Conservation (phyloP, 1,139 yeast species). For the Hemisphaericaspora xylofermentans region DNA sequence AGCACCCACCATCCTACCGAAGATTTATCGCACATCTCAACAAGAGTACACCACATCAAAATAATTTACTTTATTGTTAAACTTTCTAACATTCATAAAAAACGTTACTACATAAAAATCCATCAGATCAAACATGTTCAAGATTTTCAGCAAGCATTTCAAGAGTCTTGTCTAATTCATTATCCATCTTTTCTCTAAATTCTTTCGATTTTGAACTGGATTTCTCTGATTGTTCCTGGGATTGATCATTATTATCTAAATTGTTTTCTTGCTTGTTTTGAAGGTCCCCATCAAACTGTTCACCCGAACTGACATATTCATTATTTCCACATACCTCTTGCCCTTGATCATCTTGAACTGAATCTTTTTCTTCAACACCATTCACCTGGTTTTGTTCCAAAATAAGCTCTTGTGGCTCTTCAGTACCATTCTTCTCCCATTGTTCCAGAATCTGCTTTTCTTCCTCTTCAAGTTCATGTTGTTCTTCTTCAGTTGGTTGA, state of each 20-base stretch:
- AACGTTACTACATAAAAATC: not conserved
- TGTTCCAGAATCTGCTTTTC: not conserved
- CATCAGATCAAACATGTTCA: constrained; percentile 12
- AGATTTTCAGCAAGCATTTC: constrained; percentile 44
- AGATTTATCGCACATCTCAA: too few relatives aligned
- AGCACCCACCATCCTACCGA: too few relatives aligned
- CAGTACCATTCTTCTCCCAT: not conserved
- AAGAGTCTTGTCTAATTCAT: constrained; percentile 38
- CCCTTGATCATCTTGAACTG: too few relatives aligned
- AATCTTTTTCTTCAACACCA: not conserved
- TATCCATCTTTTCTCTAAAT: constrained; percentile 30
- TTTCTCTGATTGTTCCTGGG: constrained; percentile 10
- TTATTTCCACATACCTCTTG: not conserved
- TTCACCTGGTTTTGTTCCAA: too few relatives aligned
- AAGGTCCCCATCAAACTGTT: not conserved
- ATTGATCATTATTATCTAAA: not conserved
- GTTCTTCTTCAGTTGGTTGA: constrained; percentile 2
- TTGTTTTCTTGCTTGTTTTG: constrained; percentile 1
- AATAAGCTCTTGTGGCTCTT: too few relatives aligned
- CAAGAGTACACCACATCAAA: too few relatives aligned
- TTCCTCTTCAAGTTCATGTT: not conserved
- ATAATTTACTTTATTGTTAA: too few relatives aligned
- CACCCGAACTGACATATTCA: not conserved
- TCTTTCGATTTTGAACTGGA: constrained; percentile 28
- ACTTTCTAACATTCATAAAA: not conserved